These are phyloP conservation scores for Zopfia rhizophila DNA, from an alignment of 2,329 filamentous ascomycete genomes.

Conservation along the genomic window DNA sequence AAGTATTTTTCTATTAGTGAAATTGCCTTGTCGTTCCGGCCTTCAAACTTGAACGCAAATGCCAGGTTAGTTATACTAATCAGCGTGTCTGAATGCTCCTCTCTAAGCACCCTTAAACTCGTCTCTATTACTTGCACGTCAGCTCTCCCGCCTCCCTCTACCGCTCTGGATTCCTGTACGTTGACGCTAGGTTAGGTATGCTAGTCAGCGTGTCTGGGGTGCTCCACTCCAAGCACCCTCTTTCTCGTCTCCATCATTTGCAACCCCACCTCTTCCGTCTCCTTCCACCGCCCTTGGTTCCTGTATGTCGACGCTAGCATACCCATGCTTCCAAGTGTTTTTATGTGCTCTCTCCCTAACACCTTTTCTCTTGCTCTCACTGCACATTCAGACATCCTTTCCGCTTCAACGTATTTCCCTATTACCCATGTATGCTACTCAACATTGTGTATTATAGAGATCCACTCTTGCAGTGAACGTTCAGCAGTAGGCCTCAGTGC, in stretches of 20 bases:
- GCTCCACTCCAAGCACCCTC: conserved; percentile 15
- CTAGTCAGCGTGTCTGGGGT: conserved; percentile 12
- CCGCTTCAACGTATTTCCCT: neutral
- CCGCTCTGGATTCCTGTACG: too few species aligned
- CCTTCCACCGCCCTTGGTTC: conserved; percentile 13
- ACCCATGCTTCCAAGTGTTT: too few species aligned
- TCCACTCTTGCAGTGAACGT: neutral
- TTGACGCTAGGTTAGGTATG: conserved; percentile 19
- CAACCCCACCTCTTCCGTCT: conserved; percentile 9
- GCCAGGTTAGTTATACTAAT: conserved; percentile 24
- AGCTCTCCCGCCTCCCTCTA: too few species aligned
- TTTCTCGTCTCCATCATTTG: conserved; percentile 15
- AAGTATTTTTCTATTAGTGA: too few species aligned
- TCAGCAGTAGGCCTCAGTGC: neutral
- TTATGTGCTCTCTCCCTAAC: too few species aligned
- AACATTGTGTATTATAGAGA: neutral
- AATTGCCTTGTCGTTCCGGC: too few species aligned
- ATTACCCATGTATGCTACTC: neutral
- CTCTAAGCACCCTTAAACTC: too few species aligned
- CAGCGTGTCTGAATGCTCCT: conserved; percentile 26
- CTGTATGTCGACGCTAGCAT: too few species aligned
- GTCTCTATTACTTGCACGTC: too few species aligned
- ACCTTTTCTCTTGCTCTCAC: too few species aligned
- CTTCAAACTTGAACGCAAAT: too few species aligned
- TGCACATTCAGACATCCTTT: too few species aligned